Evolutionary conservation across 108 stramenopile genomes (phyloP), one percentile per base, ranked within the genome.

Genomic region (Fragilariopsis cylindrus): DNA sequence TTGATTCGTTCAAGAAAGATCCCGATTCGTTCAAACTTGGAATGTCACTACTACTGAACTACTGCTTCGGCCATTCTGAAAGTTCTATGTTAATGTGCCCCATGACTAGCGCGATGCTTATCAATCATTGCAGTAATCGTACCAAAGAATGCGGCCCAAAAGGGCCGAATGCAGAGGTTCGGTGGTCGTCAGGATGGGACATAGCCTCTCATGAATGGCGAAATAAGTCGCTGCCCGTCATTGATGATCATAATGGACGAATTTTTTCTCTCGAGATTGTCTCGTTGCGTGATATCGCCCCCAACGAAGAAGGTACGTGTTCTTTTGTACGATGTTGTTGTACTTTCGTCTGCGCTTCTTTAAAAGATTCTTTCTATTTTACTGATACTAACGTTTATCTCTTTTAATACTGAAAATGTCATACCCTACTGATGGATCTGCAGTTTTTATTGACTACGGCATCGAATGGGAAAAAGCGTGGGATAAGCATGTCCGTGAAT

Each of bases 401-500:
- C 18, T 15, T 55, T 16, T 60, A 53, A 53, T 53, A 30, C 30
- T 30, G 0, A 0, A 53, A 53, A 53, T 15, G 0, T 53, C 15
- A 11, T 66, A 12, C 53, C 15, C 52, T 66, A 12, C 57, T 16
- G 60, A 81, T 55, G 86, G 82, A 2, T 87, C 88, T 18, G 87
- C 88, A 65, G 40, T 92, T 18, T 82, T 87, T 52, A 72, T 92
- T 47, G 79, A 88, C 74, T 92, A 92, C 77, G 91, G 91, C 7
- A 19, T 39, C 8, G 81, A 79, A 57, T 89, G 88, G 88, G 78
- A 85, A 64, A 48, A 79, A 18, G 91, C 88, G 21, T 89, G 83
- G 81, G 65, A 74, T 3, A 16, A 70, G 54, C 91, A 89, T 69
- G 47, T 74, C 11, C 55, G 68, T 45, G 47, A 53, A 7, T 92